Conservation (phyloP, 441 rosid species). For the Gossypium davidsonii region DNA sequence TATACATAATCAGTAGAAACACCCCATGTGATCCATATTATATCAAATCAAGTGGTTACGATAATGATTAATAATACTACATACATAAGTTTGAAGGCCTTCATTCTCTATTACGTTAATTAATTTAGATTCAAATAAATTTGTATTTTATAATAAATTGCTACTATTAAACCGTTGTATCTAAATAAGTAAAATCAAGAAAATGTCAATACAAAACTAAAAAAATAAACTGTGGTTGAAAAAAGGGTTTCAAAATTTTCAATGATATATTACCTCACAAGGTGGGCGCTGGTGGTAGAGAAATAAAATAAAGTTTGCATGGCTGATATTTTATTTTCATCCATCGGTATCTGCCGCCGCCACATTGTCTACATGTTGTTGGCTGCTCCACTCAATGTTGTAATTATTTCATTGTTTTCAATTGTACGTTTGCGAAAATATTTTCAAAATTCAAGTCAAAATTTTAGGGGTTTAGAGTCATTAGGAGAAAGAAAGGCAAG, state of each 20-base stretch:
- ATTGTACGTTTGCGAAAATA: not conserved
- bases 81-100: too few species aligned
- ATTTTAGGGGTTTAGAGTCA: not conserved
- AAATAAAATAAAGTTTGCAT: slow-evolving; percentile 4
- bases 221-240: not conserved
- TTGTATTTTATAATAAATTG: too few species aligned
- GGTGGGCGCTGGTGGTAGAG: slow-evolving; percentile 1
- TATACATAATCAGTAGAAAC: too few species aligned
- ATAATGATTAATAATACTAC: too few species aligned
- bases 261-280: not conserved
- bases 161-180: too few species aligned
- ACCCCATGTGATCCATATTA: too few species aligned
- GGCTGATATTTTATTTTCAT: slow-evolving; percentile 6
- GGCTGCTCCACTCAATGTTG: slow-evolving; percentile 1
- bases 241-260: not conserved
- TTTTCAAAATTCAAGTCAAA: not conserved
- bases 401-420: not conserved
- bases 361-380: not conserved
- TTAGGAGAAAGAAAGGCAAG: not conserved
- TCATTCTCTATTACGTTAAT: too few species aligned
- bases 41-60: too few species aligned
- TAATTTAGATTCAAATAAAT: too few species aligned
- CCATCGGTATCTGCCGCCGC: not conserved
- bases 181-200: too few species aligned
- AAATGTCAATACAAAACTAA: too few species aligned